Conservation (phyloP, 352 stramenopile species). For the Phytophthora pisi region DNA sequence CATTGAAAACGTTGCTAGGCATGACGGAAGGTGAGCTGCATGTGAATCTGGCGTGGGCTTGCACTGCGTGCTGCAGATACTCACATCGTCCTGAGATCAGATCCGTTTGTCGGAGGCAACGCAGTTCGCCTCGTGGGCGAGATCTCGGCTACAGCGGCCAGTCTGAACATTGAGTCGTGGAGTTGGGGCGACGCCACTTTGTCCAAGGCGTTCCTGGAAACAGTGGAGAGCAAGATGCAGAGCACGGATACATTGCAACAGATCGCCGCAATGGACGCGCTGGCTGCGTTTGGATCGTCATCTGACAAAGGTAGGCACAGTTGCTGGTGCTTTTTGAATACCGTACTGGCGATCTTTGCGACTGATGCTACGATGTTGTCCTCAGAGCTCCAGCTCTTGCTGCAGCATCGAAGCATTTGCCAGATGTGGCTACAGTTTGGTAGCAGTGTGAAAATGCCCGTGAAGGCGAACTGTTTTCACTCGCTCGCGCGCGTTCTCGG, state of each 20-base stretch:
- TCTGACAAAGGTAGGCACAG: conserved; percentile 71
- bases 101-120: conserved; percentile 82
- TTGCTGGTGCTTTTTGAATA: background rate
- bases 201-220: conserved; percentile 80
- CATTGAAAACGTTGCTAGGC: conserved; percentile 60
- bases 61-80: background rate
- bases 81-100: conserved; percentile 33
- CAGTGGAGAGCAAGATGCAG: conserved; percentile 74
- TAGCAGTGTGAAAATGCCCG: conserved; percentile 64
- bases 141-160: conserved; percentile 71
- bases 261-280: conserved; percentile 85
- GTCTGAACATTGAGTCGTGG: conserved; percentile 71
- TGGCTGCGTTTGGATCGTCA: conserved; percentile 78
- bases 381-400: conserved; percentile 69
- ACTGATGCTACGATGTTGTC: background rate
- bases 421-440: conserved; percentile 63
- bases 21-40: conserved; percentile 64
- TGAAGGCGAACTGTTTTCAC: conserved; percentile 82
- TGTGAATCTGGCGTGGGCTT: background rate
- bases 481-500: conserved; percentile 65
- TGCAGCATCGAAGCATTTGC: conserved; percentile 75
- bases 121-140: conserved; percentile 79
- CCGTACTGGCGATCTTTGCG: background rate
- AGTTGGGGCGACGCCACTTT: conserved; percentile 78
- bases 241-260: conserved; percentile 67